phyloP scores from a whole-genome alignment of 768 basidiomycete species.

The Xerocomellus intermedius region DNA sequence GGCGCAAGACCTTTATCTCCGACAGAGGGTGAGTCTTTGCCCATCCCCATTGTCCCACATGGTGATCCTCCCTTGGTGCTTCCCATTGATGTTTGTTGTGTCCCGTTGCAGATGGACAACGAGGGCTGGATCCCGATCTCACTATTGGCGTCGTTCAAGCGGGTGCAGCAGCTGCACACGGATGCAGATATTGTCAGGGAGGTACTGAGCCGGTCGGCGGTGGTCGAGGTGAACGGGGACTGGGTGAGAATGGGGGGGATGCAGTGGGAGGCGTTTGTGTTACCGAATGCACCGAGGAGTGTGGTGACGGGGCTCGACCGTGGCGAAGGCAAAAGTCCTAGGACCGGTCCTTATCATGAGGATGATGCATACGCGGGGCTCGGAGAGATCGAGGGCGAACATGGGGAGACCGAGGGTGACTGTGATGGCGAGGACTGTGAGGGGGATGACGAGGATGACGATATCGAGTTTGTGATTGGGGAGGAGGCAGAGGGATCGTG shows the following conservation, averaged over 20 bases:
- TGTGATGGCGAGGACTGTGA: slow-evolving; percentile 37
- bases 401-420: slow-evolving; percentile 25
- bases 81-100: not conserved
- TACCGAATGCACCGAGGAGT: slow-evolving; percentile 58
- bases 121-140: slow-evolving; percentile 83
- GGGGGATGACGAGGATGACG: slow-evolving; percentile 65
- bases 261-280: slow-evolving; percentile 59
- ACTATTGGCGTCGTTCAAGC: slow-evolving; percentile 85
- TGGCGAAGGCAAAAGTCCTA: not conserved
- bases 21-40: slow-evolving; percentile 59
- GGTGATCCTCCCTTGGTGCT: not conserved
- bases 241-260: slow-evolving; percentile 64
- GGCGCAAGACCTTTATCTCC: slow-evolving; percentile 81
- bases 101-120: slow-evolving; percentile 72
- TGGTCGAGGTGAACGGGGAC: slow-evolving; percentile 68
- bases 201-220: slow-evolving; percentile 59
- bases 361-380: slow-evolving; percentile 1
- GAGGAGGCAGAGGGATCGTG: slow-evolving; percentile 40
- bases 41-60: not conserved
- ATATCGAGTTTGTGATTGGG: slow-evolving; percentile 72
- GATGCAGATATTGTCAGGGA: slow-evolving; percentile 64
- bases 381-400: slow-evolving; percentile 17
- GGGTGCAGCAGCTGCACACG: slow-evolving; percentile 65
- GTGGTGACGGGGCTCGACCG: slow-evolving; percentile 15
- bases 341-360: not conserved